Base-by-base conservation (phyloP, 2,329 filamentous ascomycete genomes). In the Drechslerella dactyloides region DNA sequence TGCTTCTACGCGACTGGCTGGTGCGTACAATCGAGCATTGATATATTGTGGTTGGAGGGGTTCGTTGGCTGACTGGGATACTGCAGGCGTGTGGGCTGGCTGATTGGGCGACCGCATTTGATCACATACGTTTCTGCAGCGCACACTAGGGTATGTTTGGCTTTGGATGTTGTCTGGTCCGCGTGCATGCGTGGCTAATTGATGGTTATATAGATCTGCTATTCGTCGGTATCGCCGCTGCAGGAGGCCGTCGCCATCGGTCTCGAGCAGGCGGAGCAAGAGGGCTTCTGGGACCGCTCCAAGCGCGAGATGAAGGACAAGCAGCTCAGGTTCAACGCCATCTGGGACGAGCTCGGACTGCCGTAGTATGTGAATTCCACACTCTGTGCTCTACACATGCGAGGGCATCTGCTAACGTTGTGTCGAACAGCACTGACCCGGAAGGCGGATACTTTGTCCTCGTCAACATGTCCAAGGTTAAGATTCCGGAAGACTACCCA, bases 1-100 rank as follows among this genome's bases (percentile, higher is more conserved):
- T 96, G 94, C 83, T 99, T 99, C 81, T 97, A 97, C 78, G 91
- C 91, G 64, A 99, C 94, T 0, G 94, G 94, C 53, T 99, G 94
- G 94, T 68, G 56, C 40, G 63, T 15, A 65, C 23, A n/a, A n/a
- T 24, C 3, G 1, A 44, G 15, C 5, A 10, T 27, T 42, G 21
- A 56, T 42, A 8, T n/a, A 4, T 40, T 52, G 23, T 24, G 11
- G 27, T 57, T 19, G 21, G 57, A 1, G 55, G 17, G 13, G 19
- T 48, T 57, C 11, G 10, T 27, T 65, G 53, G 65, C 21, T 74
- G 44, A 53, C 52, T 30, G 52, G n/a, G 19, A 30, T 42, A 54
- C 5, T 19, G 17, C 30, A 68, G 63, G 66, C 24, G 5, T 23
- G 23, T 23, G 75, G 90, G 94, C 62, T 99, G 93, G 87, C 83